These are phyloP conservation scores for Wallacemonas collosoma DNA, from an alignment of 208 protist species.

Conservation along the genomic window DNA sequence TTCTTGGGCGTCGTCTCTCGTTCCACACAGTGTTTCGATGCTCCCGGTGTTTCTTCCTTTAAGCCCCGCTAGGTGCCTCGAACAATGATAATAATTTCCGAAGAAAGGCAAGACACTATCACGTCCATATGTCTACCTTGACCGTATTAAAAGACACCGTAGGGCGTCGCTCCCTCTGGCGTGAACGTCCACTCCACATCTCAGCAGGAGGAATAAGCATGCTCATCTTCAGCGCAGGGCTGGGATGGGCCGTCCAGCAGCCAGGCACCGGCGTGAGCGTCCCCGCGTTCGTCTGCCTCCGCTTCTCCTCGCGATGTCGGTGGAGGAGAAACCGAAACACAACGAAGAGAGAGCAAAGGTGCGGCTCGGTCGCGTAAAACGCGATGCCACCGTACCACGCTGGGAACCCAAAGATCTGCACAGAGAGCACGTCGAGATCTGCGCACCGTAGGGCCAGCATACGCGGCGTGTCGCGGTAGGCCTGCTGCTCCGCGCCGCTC, in stretches of 20 bases:
- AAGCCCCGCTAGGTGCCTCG: too few species aligned
- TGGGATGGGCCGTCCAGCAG: not conserved
- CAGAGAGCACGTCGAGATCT: conserved; percentile 56
- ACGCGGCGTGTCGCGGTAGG: conserved; percentile 3
- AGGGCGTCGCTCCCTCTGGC: not conserved
- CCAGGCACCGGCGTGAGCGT: not conserved
- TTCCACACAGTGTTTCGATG: too few species aligned
- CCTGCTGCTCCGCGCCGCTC: conserved; percentile 3
- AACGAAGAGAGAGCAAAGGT: conserved; percentile 16
- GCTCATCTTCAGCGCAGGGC: conserved; percentile 8
- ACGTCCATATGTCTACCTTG: conserved; percentile 22
- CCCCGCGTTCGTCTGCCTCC: not conserved
- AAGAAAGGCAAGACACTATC: too few species aligned
- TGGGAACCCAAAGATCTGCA: conserved; percentile 62
- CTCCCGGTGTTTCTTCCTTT: too few species aligned
- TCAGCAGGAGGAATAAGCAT: not conserved
- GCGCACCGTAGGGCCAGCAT: conserved; percentile 9
- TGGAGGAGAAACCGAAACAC: conserved; percentile 17
- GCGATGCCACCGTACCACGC: conserved; percentile 49
- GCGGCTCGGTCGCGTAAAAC: conserved; percentile 40
- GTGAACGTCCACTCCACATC: not conserved
- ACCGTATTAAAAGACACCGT: conserved; percentile 22
- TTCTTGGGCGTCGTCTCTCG: too few species aligned
- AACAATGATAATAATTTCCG: too few species aligned
- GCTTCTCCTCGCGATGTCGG: not conserved